Evolutionary conservation across 768 basidiomycete species (phyloP).

Genomic region (Boletus rubroflammeus): DNA sequence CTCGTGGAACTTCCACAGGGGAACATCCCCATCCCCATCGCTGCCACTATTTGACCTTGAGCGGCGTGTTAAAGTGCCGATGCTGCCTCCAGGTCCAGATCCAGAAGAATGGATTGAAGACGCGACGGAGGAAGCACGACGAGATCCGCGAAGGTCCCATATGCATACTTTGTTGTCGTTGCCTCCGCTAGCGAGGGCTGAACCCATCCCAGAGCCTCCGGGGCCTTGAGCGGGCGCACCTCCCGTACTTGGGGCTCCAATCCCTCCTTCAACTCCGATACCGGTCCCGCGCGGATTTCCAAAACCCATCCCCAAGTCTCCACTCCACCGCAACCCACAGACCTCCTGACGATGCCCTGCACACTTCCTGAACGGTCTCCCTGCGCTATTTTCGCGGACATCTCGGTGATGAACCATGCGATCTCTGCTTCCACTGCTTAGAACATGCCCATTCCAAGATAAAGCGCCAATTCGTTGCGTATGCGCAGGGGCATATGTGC

Average conservation of each 20-base stretch:
- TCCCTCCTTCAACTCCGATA: conserved; percentile 27
- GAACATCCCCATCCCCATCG: conserved; percentile 47
- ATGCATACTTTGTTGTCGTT: conserved; percentile 99
- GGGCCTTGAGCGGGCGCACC: conserved; percentile 27
- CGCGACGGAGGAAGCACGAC: conserved; percentile 30
- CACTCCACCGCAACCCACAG: conserved; percentile 91
- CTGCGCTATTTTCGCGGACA: conserved; percentile 60
- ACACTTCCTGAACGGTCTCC: conserved; percentile 67
- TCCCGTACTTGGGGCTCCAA: conserved; percentile 19
- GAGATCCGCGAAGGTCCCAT: conserved; percentile 82
- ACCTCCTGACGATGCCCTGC: conserved; percentile 89
- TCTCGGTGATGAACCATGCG: conserved; percentile 90
- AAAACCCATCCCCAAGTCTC: conserved; percentile 26
- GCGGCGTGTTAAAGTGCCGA: conserved; percentile 21
- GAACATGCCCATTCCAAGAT: conserved; percentile 87
- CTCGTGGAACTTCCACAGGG: conserved; percentile 93
- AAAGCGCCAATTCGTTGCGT: conserved; percentile 87
- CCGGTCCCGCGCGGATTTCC: conserved; percentile 21
- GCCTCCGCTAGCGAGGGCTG: conserved; percentile 85
- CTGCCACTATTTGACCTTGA: conserved; percentile 28
- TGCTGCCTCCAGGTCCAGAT: conserved; percentile 27
- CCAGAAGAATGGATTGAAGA: conserved; percentile 27
- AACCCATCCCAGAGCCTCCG: conserved; percentile 36
- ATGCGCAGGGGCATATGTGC: conserved; percentile 85
- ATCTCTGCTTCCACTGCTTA: conserved; percentile 91